These are phyloP conservation scores for Leccinum aurantiacum DNA, from an alignment of 768 basidiomycete genomes.

Conservation along the genomic window DNA sequence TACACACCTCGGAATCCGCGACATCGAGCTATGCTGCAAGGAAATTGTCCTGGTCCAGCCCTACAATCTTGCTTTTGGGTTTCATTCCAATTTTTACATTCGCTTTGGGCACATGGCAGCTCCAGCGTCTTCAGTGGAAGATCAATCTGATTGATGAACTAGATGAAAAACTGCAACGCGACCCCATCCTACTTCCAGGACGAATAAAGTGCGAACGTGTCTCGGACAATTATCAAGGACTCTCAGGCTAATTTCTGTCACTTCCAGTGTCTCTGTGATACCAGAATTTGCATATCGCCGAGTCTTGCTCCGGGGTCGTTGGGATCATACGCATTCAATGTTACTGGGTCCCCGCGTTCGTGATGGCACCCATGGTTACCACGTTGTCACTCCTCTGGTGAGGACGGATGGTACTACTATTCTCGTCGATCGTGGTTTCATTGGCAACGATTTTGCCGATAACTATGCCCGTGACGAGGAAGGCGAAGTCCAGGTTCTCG, in stretches of 20 bases:
- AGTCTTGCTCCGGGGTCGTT: slow-evolving; percentile 73
- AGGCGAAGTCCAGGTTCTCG: slow-evolving; percentile 71
- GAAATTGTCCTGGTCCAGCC: slow-evolving; percentile 61
- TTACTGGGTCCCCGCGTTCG: slow-evolving; percentile 83
- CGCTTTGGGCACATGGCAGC: slow-evolving; percentile 89
- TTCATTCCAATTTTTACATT: slow-evolving; percentile 90
- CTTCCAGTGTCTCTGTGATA: slow-evolving; percentile 61
- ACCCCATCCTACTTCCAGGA: slow-evolving; percentile 75
- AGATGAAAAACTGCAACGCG: slow-evolving; percentile 81
- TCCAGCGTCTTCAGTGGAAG: slow-evolving; percentile 35
- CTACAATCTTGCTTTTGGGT: slow-evolving; percentile 73
- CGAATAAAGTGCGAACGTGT: slow-evolving; percentile 74
- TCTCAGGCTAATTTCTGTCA: slow-evolving; percentile 17
- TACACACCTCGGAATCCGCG: slow-evolving; percentile 27
- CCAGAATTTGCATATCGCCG: slow-evolving; percentile 90
- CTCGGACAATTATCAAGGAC: slow-evolving; percentile 3
- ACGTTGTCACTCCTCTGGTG: slow-evolving; percentile 83
- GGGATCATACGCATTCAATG: slow-evolving; percentile 78
- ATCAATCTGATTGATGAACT: slow-evolving; percentile 72
- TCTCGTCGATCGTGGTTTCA: slow-evolving; percentile 61
- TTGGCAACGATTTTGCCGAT: slow-evolving; percentile 56
- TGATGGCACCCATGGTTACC: slow-evolving; percentile 85
- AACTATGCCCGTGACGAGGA: slow-evolving; percentile 38
- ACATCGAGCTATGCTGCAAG: slow-evolving; percentile 55
- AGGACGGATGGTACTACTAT: slow-evolving; percentile 40